phyloP scores from a whole-genome alignment of 345 rosid genomes.

The Brassica napus region Da-Ae NC_063452.1:59670001-59670500 shows the following conservation, averaged over 20 bases:
- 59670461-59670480: conserved; percentile 91
- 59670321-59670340: neutral
- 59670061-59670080: neutral
- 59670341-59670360: conserved; percentile 10
- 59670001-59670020: conserved; percentile 16
- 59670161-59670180: conserved; percentile 73
- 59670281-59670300: neutral
- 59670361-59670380: conserved; percentile 77
- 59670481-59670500: conserved; percentile 99
- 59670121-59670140: conserved; percentile 23
- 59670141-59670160: conserved; percentile 45
- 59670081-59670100: neutral
- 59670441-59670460: conserved; percentile 89
- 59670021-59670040: neutral
- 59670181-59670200: conserved; percentile 78
- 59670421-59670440: conserved; percentile 93
- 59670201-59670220: conserved; percentile 92
- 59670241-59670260: conserved; percentile 90
- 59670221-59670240: conserved; percentile 89
- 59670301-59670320: neutral
- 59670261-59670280: conserved; percentile 33
- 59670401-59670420: conserved; percentile 87
- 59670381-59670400: conserved; percentile 98
- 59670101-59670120: neutral
- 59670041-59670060: neutral